A percentile compares a stretch with the other conserved stretches of the same genome.
These are phyloP conservation scores for Aleurites moluccanus DNA, from an alignment of 441 rosid species.

Conservation along the genomic window DNA sequence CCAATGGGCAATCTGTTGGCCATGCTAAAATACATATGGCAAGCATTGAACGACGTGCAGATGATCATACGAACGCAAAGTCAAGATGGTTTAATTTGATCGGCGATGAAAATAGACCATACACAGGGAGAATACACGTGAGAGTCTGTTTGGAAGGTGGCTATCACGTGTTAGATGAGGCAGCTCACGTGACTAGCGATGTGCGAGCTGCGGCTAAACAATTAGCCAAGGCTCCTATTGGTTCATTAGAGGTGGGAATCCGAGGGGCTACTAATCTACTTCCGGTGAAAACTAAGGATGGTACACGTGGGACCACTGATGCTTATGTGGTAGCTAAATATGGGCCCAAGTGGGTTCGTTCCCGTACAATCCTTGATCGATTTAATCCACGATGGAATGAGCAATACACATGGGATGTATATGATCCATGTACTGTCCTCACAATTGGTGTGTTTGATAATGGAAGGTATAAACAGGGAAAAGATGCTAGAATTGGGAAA, in stretches of 20 bases:
- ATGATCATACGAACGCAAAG: constrained; percentile 40
- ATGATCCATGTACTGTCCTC: constrained; percentile 48
- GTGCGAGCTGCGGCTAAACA: constrained; percentile 42
- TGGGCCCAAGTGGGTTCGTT: constrained; percentile 53
- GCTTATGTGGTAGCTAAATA: constrained; percentile 54
- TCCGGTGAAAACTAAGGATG: constrained; percentile 41
- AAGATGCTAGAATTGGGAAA: constrained; percentile 45
- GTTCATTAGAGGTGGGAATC: constrained; percentile 46
- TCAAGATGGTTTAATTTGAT: constrained; percentile 64
- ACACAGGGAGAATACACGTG: constrained; percentile 45
- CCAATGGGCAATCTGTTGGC: constrained; percentile 36
- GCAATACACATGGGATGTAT: constrained; percentile 64
- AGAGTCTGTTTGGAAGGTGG: constrained; percentile 47
- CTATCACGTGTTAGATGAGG: constrained; percentile 53
- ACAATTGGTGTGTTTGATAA: constrained; percentile 60
- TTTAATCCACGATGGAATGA: constrained; percentile 55
- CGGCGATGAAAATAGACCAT: constrained; percentile 28
- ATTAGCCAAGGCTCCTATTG: constrained; percentile 37
- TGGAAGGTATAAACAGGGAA: constrained; percentile 50
- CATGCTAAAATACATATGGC: constrained; percentile 32
- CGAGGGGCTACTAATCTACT: constrained; percentile 40
- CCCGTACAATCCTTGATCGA: constrained; percentile 45
- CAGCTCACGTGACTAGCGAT: constrained; percentile 47
- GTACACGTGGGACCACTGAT: constrained; percentile 52
- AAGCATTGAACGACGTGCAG: constrained; percentile 35